Conservation (phyloP, 2,329 filamentous ascomycete species). For the Pseudogymnoascus sp. region DNA sequence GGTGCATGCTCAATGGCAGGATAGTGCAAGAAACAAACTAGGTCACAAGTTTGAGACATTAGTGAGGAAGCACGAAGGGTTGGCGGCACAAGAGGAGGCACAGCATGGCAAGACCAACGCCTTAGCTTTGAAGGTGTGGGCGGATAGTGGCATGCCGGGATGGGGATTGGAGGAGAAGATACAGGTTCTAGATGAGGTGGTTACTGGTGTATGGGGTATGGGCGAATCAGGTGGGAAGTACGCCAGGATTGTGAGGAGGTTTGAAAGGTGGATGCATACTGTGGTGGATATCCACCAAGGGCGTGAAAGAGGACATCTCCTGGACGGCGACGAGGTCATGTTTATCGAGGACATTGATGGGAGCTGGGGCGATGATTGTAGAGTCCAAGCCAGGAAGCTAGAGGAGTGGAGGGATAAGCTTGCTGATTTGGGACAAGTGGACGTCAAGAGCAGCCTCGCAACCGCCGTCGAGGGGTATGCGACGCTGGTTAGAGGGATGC, state of each 20-base stretch:
- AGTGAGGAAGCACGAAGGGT: slow-evolving; percentile 33
- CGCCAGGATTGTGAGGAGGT: slow-evolving; percentile 43
- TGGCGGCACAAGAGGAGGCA: slow-evolving; percentile 30
- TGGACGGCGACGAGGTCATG: slow-evolving; percentile 30
- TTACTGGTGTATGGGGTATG: slow-evolving; percentile 49
- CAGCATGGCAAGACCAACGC: slow-evolving; percentile 45
- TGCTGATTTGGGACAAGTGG: slow-evolving; percentile 33
- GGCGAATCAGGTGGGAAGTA: slow-evolving; percentile 49
- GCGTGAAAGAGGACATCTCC: slow-evolving; percentile 24
- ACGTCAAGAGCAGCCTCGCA: slow-evolving; percentile 33
- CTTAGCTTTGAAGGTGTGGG: slow-evolving; percentile 44
- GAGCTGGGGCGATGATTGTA: slow-evolving; percentile 51
- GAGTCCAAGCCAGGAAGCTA: slow-evolving; percentile 43
- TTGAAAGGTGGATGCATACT: slow-evolving; percentile 49
- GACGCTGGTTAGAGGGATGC: slow-evolving; percentile 47
- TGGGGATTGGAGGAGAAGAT: slow-evolving; percentile 45
- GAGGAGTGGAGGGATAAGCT: slow-evolving; percentile 45
- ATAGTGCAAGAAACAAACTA: slow-evolving; percentile 44
- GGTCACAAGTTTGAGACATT: slow-evolving; percentile 34
- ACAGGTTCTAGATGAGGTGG: slow-evolving; percentile 46
- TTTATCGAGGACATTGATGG: slow-evolving; percentile 49
- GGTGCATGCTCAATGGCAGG: slow-evolving; percentile 43
- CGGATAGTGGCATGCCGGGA: slow-evolving; percentile 26
- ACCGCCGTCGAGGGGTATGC: slow-evolving; percentile 40
- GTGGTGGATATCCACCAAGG: slow-evolving; percentile 40